These are phyloP conservation scores for Clavulina sp. DNA, from an alignment of 768 basidiomycete genomes.

Conservation along the genomic window DNA sequence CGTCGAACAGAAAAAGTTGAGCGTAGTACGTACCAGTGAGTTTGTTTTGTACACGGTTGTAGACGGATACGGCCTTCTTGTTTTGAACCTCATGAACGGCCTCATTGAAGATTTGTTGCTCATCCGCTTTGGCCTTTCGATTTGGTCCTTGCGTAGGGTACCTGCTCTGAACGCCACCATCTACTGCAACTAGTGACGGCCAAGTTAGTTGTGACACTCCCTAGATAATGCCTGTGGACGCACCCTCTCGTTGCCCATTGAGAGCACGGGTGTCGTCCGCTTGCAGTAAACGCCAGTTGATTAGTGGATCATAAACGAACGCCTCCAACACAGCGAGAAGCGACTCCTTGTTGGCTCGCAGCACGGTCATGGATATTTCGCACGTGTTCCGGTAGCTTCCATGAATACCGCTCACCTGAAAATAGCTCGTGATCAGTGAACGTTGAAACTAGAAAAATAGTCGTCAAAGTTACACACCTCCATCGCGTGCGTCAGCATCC, in stretches of 20 bases:
- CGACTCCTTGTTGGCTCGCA: constrained; percentile 96
- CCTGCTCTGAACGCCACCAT: constrained; percentile 34
- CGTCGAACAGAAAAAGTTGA: not conserved
- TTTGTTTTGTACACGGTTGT: constrained; percentile 89
- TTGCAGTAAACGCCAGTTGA: constrained; percentile 91
- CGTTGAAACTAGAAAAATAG: no score
- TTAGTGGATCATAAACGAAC: constrained; percentile 94
- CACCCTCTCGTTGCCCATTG: constrained; percentile 8
- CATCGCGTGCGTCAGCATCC: constrained; percentile 99
- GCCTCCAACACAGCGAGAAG: constrained; percentile 97
- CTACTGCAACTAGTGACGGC: constrained; percentile 29
- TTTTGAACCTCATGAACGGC: constrained; percentile 77
- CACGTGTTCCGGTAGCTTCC: constrained; percentile 92
- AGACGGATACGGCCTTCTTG: constrained; percentile 75
- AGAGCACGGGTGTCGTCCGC: constrained; percentile 29
- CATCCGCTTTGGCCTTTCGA: constrained; percentile 75
- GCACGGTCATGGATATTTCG: constrained; percentile 93
- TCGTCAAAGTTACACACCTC: constrained; percentile 38
- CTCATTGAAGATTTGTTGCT: constrained; percentile 86
- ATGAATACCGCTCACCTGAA: constrained; percentile 88
- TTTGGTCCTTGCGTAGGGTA: constrained; percentile 64
- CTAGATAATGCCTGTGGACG: constrained; percentile 7
- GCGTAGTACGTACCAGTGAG: constrained; percentile 55
- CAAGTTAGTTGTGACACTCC: not conserved
- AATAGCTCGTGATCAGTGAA: no score